phyloP scores from a whole-genome alignment of 331 rosid genomes.

The Acacia concinna region DNA sequence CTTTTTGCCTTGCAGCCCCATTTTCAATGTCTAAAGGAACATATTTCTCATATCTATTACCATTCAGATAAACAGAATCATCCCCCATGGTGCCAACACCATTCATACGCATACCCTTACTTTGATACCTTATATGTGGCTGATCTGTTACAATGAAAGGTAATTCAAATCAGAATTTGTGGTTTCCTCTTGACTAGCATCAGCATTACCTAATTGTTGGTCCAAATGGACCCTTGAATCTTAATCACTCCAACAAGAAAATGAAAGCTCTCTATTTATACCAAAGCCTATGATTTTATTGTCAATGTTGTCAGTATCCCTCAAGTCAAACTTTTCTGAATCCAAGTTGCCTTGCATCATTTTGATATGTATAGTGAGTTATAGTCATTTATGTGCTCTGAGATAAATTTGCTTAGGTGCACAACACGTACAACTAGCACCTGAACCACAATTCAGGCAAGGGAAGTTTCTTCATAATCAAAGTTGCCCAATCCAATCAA shows the following conservation, averaged over 20 bases:
- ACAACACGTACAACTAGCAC: slow-evolving; percentile 29
- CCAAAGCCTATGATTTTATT: slow-evolving; percentile 43
- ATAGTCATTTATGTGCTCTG: slow-evolving; percentile 40
- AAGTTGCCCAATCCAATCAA: not conserved
- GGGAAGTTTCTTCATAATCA: slow-evolving; percentile 19
- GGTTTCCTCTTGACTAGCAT: slow-evolving; percentile 44
- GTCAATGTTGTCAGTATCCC: slow-evolving; percentile 32
- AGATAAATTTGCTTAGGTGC: slow-evolving; percentile 26
- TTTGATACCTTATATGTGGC: slow-evolving; percentile 37
- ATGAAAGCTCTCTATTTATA: slow-evolving; percentile 63
- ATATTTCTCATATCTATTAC: slow-evolving; percentile 50
- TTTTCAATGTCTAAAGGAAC: slow-evolving; percentile 69
- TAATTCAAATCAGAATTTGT: too few species aligned
- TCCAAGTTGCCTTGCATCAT: slow-evolving; percentile 52
- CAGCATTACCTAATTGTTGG: not conserved
- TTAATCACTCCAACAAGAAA: slow-evolving; percentile 70
- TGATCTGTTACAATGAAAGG: too few species aligned
- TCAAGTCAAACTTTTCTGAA: slow-evolving; percentile 40
- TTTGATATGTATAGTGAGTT: slow-evolving; percentile 26
- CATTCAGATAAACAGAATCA: slow-evolving; percentile 45
- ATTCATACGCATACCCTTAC: slow-evolving; percentile 46
- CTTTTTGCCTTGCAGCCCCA: slow-evolving; percentile 42
- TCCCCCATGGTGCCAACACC: slow-evolving; percentile 46
- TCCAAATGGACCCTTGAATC: slow-evolving; percentile 34
- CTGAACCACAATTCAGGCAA: not conserved